A percentile compares a stretch with the other conserved stretches of the same genome.
phyloP scores from a whole-genome alignment of 805 yeast species.

The Saturnispora halmiae region DNA sequence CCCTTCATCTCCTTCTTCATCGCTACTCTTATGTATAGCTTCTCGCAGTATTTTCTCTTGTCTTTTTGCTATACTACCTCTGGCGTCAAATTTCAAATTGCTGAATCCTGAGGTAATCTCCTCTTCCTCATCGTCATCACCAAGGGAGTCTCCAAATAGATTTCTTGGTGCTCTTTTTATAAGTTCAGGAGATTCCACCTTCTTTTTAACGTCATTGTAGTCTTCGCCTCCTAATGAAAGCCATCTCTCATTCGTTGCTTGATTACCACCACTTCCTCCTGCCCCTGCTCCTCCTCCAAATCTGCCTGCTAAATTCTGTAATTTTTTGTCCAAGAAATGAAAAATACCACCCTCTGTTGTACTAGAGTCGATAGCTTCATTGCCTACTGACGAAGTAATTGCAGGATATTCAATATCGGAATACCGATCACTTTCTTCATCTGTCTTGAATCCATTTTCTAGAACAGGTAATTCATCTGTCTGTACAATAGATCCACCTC shows the following conservation, averaged over 20 bases:
- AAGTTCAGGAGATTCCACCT: slow-evolving; percentile 19
- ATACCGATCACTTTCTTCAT: slow-evolving; percentile 1
- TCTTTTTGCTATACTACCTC: slow-evolving; percentile 12
- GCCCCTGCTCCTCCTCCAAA: slow-evolving; percentile 7
- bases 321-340: slow-evolving; percentile 7
- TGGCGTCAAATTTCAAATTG: slow-evolving; percentile 2
- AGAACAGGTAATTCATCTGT: slow-evolving; percentile 11
- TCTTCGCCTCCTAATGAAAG: slow-evolving; percentile 5
- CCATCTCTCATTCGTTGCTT: slow-evolving; percentile 1
- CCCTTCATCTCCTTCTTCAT: slow-evolving; percentile 6
- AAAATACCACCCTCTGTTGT: slow-evolving; percentile 3
- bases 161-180: slow-evolving; percentile 14
- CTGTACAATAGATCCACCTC: not conserved
- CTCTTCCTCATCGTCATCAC: slow-evolving; percentile 21
- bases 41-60: slow-evolving; percentile 11
- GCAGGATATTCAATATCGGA: not conserved
- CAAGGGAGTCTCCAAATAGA: slow-evolving; percentile 25
- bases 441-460: not conserved
- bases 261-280: not conserved
- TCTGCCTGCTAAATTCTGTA: slow-evolving; percentile 7
- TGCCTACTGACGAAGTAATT: not conserved
- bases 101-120: not conserved
- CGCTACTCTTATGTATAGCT: not conserved
- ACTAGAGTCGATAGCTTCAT: not conserved
- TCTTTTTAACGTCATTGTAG: slow-evolving; percentile 11